phyloP scores from a whole-genome alignment of 768 basidiomycete genomes.

The Sporobolomyces phaffii region DNA sequence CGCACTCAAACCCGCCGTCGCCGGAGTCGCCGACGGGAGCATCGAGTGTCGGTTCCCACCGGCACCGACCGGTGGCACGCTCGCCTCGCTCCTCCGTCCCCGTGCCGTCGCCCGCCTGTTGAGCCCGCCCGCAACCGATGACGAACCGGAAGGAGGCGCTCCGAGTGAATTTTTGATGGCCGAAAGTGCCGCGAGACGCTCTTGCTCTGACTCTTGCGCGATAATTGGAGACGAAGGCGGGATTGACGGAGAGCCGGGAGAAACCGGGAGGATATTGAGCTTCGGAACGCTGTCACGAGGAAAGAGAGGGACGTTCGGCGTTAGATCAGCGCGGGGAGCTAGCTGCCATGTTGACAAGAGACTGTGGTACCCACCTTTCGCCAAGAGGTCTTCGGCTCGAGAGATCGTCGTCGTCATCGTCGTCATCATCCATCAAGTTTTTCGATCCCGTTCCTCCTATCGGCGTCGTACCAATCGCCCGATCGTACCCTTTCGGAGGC shows the following conservation, averaged over 20 bases:
- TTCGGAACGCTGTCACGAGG: constrained; percentile 7
- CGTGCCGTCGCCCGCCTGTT: constrained; percentile 44
- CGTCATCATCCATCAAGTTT: constrained; percentile 42
- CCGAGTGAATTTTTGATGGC: constrained; percentile 44
- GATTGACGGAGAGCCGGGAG: background rate
- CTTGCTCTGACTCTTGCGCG: constrained; percentile 12
- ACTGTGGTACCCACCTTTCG: background rate
- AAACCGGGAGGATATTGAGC: constrained; percentile 11
- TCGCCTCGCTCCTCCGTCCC: constrained; percentile 36
- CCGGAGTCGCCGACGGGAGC: background rate
- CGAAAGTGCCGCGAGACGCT: constrained; percentile 21
- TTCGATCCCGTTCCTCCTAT: constrained; percentile 25
- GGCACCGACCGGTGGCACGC: no score
- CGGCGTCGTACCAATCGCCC: constrained; percentile 44
- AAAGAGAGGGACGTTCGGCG: no score
- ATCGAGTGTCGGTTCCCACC: no score
- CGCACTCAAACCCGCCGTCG: background rate
- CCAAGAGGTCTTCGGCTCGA: background rate
- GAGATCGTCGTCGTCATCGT: constrained; percentile 21
- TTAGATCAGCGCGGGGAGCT: no score
- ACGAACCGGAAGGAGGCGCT: constrained; percentile 42
- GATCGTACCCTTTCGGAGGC: constrained; percentile 48
- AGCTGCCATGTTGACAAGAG: no score
- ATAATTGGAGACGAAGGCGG: background rate
- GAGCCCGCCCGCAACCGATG: constrained; percentile 12